A percentile compares a stretch with the other conserved stretches of the same genome.
These are phyloP conservation scores for Aspergillus alliaceus DNA, from an alignment of 2,329 filamentous ascomycete genomes.

Conservation along the genomic window DNA sequence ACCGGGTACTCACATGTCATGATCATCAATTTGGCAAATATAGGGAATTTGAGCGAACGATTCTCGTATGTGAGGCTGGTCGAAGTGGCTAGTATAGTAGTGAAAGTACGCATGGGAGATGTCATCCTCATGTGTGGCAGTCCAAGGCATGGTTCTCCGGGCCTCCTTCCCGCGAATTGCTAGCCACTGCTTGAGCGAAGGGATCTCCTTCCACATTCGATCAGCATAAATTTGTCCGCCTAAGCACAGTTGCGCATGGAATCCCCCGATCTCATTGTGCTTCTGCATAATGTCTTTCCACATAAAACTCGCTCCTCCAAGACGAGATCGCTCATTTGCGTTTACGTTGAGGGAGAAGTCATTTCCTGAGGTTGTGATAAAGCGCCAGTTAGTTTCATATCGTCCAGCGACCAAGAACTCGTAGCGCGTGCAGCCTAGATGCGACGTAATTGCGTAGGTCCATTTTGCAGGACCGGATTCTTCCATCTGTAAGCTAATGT, in stretches of 20 bases:
- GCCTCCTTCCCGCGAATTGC: constrained; percentile 90
- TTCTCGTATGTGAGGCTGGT: constrained; percentile 90
- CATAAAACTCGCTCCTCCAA: constrained; percentile 92
- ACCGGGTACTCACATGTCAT: constrained; percentile 79
- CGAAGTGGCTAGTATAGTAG: constrained; percentile 97
- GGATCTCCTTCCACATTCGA: constrained; percentile 92
- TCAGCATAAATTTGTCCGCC: constrained; percentile 97
- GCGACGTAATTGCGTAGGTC: constrained; percentile 98
- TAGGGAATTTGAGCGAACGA: constrained; percentile 98
- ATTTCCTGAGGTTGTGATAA: constrained; percentile 93
- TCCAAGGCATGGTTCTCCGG: constrained; percentile 87
- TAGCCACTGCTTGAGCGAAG: constrained; percentile 91
- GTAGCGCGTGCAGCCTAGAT: constrained; percentile 95
- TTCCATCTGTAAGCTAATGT: constrained; percentile 85
- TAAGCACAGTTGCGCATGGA: constrained; percentile 88
- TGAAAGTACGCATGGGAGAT: constrained; percentile 97
- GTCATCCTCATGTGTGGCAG: constrained; percentile 91
- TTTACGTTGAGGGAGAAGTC: constrained; percentile 89
- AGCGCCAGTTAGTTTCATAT: constrained; percentile 89
- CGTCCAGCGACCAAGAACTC: constrained; percentile 94
- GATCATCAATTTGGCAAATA: constrained; percentile 88
- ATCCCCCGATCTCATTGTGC: constrained; percentile 92
- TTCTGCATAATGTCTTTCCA: constrained; percentile 99
- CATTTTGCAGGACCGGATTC: constrained; percentile 76
- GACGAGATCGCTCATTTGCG: constrained; percentile 77